Base-by-base conservation (phyloP, 805 yeast species). In the Jamesozyma jinghongensis region DNA sequence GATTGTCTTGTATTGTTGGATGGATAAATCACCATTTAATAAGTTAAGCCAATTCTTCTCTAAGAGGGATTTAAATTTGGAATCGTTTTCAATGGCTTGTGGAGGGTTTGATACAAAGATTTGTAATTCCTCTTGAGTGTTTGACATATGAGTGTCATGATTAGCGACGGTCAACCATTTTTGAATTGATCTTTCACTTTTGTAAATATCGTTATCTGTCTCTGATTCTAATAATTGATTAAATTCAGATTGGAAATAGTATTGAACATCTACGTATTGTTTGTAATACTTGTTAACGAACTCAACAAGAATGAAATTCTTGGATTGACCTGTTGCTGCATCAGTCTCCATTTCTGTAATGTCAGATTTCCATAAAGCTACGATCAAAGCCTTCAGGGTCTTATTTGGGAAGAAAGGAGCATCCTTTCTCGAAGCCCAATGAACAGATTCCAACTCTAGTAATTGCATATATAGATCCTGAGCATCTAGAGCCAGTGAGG, bases 191-290 rank as follows among this genome's bases (percentile, higher is more conserved):
- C 38, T 42, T 30, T 45, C 5, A n/a, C 40, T 44, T 1, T 47
- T 40, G 17, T 50, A 43, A 6, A 38, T 42, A 25, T 53, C 51
- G 3, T 36, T 31, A 12, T 19, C 6, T 17, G 7, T 7, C 38
- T 40, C 28, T 59, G 53, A 43, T 56, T 49, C 11, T 7, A 53
- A 46, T 5, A 62, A 52, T 19, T 48, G 41, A n/a, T 49, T 49
- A 18, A 77, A 57, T 49, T 73, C 78, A 30, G 69, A 65, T 54
- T 81, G 77, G 49, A 85, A 80, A 54, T 79, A 83, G 55, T 68
- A 85, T 50, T 87, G 85, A 42, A 90, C 62, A 57, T 90, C 98
- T 68, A 84, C 84, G 58, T 73, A 75, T 49, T 69, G 69, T 25
- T 54, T 52, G 53, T 79, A 79, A 45, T 73, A 77, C 20, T 65